phyloP scores from a whole-genome alignment of 1,284 basidiomycete species.

The Ceratorhiza oryzae-sativae region DNA sequence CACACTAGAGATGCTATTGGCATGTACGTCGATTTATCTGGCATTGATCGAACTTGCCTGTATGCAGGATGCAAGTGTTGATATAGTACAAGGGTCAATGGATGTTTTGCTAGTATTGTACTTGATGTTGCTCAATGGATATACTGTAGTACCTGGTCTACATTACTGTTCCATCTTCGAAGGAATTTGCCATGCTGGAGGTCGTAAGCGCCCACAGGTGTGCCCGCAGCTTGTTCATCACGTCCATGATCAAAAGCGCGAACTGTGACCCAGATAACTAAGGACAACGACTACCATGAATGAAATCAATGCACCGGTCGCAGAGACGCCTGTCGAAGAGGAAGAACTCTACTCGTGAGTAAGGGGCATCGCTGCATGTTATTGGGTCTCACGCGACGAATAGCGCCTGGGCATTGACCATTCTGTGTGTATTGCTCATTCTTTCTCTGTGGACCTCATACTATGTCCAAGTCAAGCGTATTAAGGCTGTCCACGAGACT shows the following conservation, averaged over 20 bases:
- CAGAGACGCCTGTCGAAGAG: constrained; percentile 33
- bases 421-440: constrained; percentile 93
- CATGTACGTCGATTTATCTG: too few species aligned
- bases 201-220: constrained; percentile 6
- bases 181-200: not conserved
- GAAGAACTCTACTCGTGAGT: constrained; percentile 36
- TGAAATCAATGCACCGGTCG: not conserved
- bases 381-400: not conserved
- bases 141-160: constrained; percentile 20
- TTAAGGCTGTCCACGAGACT: constrained; percentile 96
- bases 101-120: constrained; percentile 37
- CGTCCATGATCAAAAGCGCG: not conserved
- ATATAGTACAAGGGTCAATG: constrained; percentile 30
- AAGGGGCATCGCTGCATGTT: not conserved
- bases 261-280: not conserved
- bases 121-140: constrained; percentile 12
- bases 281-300: not conserved
- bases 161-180: not conserved
- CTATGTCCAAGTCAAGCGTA: constrained; percentile 96
- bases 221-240: constrained; percentile 1
- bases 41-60: not conserved
- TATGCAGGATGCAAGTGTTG: constrained; percentile 12
- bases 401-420: constrained; percentile 83
- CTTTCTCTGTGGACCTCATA: constrained; percentile 96
- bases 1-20: too few species aligned